Percentiles rank a stretch among this genome's conserved stretches.
Evolutionary conservation across 1,139 yeast genomes (phyloP).

Genomic region (Geotrichum candidum): DNA sequence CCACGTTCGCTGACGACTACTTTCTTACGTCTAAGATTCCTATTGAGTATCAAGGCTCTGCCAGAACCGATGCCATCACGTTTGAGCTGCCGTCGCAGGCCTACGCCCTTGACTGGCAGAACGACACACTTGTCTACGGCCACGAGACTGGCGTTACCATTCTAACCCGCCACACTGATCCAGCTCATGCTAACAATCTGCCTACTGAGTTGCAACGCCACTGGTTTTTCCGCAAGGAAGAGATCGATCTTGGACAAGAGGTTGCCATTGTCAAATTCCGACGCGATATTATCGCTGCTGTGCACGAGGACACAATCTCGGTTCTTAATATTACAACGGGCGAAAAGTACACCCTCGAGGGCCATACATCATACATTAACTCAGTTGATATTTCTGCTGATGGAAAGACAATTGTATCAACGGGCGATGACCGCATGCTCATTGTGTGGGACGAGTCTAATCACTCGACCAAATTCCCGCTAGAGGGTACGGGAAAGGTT

Average conservation of each 20-base stretch:
- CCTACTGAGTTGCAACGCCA: slow-evolving; percentile 20
- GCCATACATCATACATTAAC: slow-evolving; percentile 31
- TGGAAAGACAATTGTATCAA: slow-evolving; percentile 30
- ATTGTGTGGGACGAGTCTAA: slow-evolving; percentile 29
- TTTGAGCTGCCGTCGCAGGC: slow-evolving; percentile 21
- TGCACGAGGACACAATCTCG: slow-evolving; percentile 26
- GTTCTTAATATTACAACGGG: slow-evolving; percentile 16
- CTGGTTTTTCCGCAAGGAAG: slow-evolving; percentile 19
- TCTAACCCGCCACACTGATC: slow-evolving; percentile 13
- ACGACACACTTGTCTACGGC: slow-evolving; percentile 26
- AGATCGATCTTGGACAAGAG: slow-evolving; percentile 23
- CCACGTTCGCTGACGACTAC: slow-evolving; percentile 3
- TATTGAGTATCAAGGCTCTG: slow-evolving; percentile 8
- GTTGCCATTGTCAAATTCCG: slow-evolving; percentile 22
- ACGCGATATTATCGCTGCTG: slow-evolving; percentile 24
- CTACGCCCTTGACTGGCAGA: slow-evolving; percentile 26
- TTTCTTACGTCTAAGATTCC: slow-evolving; percentile 8
- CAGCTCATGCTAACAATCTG: slow-evolving; percentile 6
- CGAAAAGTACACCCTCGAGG: slow-evolving; percentile 21
- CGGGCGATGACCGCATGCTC: slow-evolving; percentile 34
- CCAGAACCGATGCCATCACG: slow-evolving; percentile 8
- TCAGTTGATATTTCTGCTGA: slow-evolving; percentile 32
- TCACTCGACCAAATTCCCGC: slow-evolving; percentile 20
- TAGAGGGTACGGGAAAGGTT: slow-evolving; percentile 27
- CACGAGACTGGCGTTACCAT: slow-evolving; percentile 26